These are phyloP conservation scores for Coemansia sp. DNA, from an alignment of 192 early-diverging fungal genomes.

Conservation along the genomic window DNA sequence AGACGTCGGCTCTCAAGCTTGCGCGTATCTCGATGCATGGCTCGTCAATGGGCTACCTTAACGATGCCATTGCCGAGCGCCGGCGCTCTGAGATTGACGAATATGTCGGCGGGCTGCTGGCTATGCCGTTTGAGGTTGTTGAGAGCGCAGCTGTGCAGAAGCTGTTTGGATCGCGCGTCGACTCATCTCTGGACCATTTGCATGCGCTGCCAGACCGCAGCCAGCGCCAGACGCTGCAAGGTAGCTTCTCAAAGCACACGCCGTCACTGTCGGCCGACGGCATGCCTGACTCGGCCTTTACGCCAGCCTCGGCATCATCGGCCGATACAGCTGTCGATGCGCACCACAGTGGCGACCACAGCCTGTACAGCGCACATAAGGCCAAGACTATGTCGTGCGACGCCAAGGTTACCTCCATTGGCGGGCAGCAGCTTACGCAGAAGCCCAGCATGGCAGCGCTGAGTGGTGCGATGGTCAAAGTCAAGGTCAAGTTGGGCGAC, in stretches of 20 bases:
- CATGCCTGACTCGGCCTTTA: conserved; percentile 19
- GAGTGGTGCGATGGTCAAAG: conserved; percentile 57
- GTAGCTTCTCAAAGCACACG: conserved; percentile 21
- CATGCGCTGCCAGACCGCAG: conserved; percentile 5
- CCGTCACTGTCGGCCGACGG: conserved; percentile 39
- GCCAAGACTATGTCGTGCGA: conserved; percentile 46
- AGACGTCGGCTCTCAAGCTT: conserved; percentile 52
- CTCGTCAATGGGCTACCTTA: conserved; percentile 63
- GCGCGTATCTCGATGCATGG: conserved; percentile 62
- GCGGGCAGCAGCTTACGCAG: conserved; percentile 33
- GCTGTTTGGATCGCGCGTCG: conserved; percentile 47
- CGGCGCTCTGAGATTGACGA: conserved; percentile 64
- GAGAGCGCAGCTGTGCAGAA: conserved; percentile 43
- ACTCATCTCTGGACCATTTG: conserved; percentile 1
- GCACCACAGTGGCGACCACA: conserved; percentile 9
- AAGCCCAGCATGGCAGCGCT: conserved; percentile 32
- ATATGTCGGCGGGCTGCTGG: conserved; percentile 65
- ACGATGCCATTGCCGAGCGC: conserved; percentile 66
- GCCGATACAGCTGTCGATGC: conserved; percentile 36
- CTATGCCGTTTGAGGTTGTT: conserved; percentile 59
- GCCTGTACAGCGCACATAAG: conserved; percentile 3
- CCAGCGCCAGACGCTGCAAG: neutral
- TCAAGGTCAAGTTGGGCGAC: conserved; percentile 68
- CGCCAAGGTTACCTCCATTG: conserved; percentile 22
- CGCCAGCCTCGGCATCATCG: conserved; percentile 44